Evolutionary conservation across 2,329 filamentous ascomycete genomes (phyloP).

Genomic region (Colletotrichum acutatum): DNA sequence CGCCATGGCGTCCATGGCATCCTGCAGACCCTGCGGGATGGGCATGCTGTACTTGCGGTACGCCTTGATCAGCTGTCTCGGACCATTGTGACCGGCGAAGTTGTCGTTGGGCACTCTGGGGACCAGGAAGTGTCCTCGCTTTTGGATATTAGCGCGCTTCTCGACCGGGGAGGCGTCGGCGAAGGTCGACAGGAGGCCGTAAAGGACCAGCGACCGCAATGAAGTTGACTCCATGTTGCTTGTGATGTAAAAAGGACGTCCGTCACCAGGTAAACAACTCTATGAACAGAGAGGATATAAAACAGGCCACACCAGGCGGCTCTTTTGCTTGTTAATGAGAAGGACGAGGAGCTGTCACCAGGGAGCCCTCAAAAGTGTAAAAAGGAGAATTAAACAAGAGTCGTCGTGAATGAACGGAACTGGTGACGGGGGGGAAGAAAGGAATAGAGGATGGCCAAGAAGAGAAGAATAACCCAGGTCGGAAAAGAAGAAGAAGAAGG

Average conservation of each 20-base stretch:
- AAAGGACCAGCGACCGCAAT: conserved; percentile 30
- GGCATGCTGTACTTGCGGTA: conserved; percentile 75
- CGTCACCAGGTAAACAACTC: conserved; percentile 23
- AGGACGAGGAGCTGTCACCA: conserved; percentile 31
- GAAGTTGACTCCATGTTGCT: conserved; percentile 28
- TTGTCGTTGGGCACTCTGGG: conserved; percentile 65
- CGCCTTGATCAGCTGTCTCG: conserved; percentile 70
- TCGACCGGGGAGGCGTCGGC: conserved; percentile 38
- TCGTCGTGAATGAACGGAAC: conserved; percentile 9
- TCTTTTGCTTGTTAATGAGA: conserved; percentile 8
- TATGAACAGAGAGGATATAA: neutral
- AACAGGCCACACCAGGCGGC: conserved; percentile 35
- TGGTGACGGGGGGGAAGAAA: neutral
- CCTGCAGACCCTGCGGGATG: conserved; percentile 55
- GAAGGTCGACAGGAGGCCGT: conserved; percentile 38
- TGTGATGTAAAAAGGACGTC: conserved; percentile 14
- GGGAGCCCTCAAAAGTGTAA: conserved; percentile 20
- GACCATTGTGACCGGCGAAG: conserved; percentile 67
- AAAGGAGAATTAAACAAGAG: neutral
- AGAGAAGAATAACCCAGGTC: conserved; percentile 17
- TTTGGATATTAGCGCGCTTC: conserved; percentile 48
- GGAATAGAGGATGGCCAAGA: conserved; percentile 8
- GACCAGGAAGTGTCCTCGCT: conserved; percentile 69
- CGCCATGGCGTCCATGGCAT: conserved; percentile 43
- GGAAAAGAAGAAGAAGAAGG: neutral